These are phyloP conservation scores for Ploettnerulaceae sp. DNA, from an alignment of 2,329 filamentous ascomycete species.

Conservation along the genomic window DNA sequence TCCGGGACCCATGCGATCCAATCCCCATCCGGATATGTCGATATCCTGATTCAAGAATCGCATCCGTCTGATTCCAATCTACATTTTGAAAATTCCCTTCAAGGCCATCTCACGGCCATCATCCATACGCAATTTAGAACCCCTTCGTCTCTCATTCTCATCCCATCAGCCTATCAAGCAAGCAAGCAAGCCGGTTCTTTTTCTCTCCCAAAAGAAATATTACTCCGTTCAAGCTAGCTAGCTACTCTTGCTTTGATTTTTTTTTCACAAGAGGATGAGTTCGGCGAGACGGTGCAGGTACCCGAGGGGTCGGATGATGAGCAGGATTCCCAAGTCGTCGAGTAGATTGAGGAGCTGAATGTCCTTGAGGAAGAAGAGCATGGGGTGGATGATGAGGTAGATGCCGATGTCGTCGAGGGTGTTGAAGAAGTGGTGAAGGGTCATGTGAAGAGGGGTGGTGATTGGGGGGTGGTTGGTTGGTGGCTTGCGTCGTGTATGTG, in stretches of 20 bases:
- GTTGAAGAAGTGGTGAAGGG: conserved; percentile 21
- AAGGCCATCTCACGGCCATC: too few species aligned
- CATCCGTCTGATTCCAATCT: too few species aligned
- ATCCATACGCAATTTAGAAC: not conserved
- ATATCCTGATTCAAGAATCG: too few species aligned
- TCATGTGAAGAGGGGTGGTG: conserved; percentile 7
- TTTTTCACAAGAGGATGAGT: conserved; percentile 4
- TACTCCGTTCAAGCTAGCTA: too few species aligned
- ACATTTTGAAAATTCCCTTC: too few species aligned
- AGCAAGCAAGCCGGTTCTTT: too few species aligned
- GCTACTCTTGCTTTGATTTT: too few species aligned
- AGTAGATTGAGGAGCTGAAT: conserved; percentile 20
- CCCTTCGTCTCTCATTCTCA: not conserved
- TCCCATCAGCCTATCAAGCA: not conserved
- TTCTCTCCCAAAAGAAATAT: too few species aligned
- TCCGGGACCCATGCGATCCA: too few species aligned
- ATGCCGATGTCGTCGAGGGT: conserved; percentile 28
- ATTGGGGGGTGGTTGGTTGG: not conserved
- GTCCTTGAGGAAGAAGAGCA: conserved; percentile 14
- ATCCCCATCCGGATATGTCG: too few species aligned
- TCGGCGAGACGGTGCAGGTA: conserved; percentile 19
- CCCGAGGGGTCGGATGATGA: conserved; percentile 22
- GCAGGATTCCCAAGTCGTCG: conserved; percentile 25
- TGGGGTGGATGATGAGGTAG: conserved; percentile 18
- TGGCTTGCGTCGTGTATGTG: not conserved